These are phyloP conservation scores for Hanseniaspora hatyaiensis DNA, from an alignment of 805 yeast genomes.

Conservation along the genomic window DNA sequence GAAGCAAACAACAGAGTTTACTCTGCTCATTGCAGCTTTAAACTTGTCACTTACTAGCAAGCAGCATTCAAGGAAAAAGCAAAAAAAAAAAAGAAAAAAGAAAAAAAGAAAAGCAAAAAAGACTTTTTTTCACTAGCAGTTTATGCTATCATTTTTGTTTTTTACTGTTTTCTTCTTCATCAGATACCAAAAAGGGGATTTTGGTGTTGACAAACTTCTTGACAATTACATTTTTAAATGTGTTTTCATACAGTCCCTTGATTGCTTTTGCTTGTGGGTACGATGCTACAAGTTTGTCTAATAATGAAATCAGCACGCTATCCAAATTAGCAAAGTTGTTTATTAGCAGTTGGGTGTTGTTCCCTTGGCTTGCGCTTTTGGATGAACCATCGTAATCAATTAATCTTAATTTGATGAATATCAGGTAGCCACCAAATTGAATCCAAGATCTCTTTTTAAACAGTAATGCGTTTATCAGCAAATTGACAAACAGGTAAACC, in stretches of 20 bases:
- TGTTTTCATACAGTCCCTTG: neutral
- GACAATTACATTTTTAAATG: conserved; percentile 3
- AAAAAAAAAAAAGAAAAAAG: neutral
- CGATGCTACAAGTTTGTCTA: neutral
- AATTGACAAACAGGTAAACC: conserved; percentile 30
- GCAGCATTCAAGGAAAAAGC: no score
- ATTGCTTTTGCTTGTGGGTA: neutral
- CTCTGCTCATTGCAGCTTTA: no score
- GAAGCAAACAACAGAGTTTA: no score
- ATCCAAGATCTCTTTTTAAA: conserved; percentile 5
- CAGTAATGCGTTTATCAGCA: neutral
- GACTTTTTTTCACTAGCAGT: neutral
- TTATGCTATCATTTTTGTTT: neutral
- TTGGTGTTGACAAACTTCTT: conserved; percentile 1
- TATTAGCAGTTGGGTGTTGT: conserved; percentile 5
- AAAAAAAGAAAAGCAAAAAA: neutral
- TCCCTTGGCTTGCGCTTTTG: neutral
- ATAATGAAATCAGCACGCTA: neutral
- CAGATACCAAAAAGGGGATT: conserved; percentile 2
- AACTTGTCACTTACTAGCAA: no score
- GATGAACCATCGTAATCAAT: neutral
- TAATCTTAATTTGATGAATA: conserved; percentile 12
- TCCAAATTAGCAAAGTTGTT: conserved; percentile 8
- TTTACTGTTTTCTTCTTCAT: neutral
- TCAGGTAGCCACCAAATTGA: conserved; percentile 7